Conservation (phyloP, 441 rosid species). For the Pelargonium cotyledonis region DNA sequence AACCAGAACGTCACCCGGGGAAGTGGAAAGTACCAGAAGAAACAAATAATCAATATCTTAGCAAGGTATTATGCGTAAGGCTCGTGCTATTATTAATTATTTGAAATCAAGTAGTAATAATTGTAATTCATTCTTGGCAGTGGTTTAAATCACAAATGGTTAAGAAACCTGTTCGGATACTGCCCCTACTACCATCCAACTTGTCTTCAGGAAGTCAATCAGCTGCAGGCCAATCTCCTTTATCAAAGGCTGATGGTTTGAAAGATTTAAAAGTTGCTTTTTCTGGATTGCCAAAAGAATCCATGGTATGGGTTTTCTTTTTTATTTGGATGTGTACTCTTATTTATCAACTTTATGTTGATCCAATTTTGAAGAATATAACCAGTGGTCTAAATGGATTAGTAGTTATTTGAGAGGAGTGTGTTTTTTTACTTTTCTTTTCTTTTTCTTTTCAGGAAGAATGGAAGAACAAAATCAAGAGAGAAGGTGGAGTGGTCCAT, state of each 20-base stretch:
- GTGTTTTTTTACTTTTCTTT: too few species aligned
- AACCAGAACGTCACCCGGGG: slow-evolving; percentile 63
- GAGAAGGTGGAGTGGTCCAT: slow-evolving; percentile 69
- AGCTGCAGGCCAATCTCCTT: slow-evolving; percentile 36
- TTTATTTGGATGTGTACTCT: neutral
- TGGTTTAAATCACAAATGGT: slow-evolving; percentile 83
- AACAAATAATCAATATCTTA: slow-evolving; percentile 55
- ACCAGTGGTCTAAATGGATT: slow-evolving; percentile 3
- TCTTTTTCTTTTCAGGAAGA: slow-evolving; percentile 48
- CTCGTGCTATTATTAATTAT: slow-evolving; percentile 9
- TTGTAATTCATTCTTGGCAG: slow-evolving; percentile 40
- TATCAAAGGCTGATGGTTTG: slow-evolving; percentile 58
- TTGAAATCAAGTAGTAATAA: slow-evolving; percentile 15
- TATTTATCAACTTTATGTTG: neutral
- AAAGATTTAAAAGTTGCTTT: slow-evolving; percentile 62
- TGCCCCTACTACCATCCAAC: slow-evolving; percentile 43
- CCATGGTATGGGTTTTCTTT: slow-evolving; percentile 35
- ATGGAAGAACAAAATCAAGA: slow-evolving; percentile 78
- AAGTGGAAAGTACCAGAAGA: slow-evolving; percentile 86
- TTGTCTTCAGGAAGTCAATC: slow-evolving; percentile 40
- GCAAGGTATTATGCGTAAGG: slow-evolving; percentile 39
- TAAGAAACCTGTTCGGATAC: slow-evolving; percentile 56
- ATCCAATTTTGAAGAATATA: neutral
- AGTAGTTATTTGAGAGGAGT: neutral
- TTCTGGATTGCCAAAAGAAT: slow-evolving; percentile 56